A percentile compares a stretch with the other conserved stretches of the same genome.
These are phyloP conservation scores for Onygenales sp. DNA, from an alignment of 2,329 filamentous ascomycete species.

Conservation along the genomic window DNA sequence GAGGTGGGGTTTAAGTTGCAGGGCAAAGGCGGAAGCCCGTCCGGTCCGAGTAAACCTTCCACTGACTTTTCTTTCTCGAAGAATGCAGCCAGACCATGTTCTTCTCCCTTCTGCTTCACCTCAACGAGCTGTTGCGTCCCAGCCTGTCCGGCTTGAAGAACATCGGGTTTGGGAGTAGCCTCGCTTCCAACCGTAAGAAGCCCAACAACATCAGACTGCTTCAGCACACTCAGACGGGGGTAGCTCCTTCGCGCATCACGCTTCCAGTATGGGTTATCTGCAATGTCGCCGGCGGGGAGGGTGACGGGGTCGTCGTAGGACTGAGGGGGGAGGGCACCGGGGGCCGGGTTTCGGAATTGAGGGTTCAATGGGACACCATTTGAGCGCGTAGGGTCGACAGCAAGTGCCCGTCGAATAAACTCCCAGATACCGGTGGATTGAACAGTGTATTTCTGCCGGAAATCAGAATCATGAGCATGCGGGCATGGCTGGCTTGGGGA, in stretches of 20 bases:
- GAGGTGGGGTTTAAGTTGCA: constrained; percentile 52
- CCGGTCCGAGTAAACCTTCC: constrained; percentile 56
- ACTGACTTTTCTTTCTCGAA: constrained; percentile 57
- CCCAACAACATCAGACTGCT: constrained; percentile 74
- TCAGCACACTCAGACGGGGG: constrained; percentile 68
- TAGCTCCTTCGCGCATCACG: constrained; percentile 78
- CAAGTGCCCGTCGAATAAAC: constrained; percentile 63
- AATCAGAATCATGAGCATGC: background rate
- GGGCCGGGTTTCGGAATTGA: constrained; percentile 80
- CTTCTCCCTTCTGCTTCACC: constrained; percentile 64
- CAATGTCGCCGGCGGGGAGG: constrained; percentile 72
- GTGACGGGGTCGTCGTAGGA: constrained; percentile 76
- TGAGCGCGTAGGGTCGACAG: constrained; percentile 79
- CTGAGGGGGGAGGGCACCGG: constrained; percentile 60
- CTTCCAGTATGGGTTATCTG: constrained; percentile 94
- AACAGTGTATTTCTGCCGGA: constrained; percentile 80
- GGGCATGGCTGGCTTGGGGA: background rate
- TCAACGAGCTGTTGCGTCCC: constrained; percentile 66
- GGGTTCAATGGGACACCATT: constrained; percentile 89
- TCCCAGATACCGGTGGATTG: constrained; percentile 88
- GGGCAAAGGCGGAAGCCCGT: constrained; percentile 80
- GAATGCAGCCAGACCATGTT: constrained; percentile 60
- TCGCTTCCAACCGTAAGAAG: constrained; percentile 79
- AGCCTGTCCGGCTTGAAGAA: constrained; percentile 62
- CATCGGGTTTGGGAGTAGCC: constrained; percentile 67